Evolutionary conservation across 1,139 yeast genomes (phyloP).

Genomic region (Scheffersomyces segobiensis): DNA sequence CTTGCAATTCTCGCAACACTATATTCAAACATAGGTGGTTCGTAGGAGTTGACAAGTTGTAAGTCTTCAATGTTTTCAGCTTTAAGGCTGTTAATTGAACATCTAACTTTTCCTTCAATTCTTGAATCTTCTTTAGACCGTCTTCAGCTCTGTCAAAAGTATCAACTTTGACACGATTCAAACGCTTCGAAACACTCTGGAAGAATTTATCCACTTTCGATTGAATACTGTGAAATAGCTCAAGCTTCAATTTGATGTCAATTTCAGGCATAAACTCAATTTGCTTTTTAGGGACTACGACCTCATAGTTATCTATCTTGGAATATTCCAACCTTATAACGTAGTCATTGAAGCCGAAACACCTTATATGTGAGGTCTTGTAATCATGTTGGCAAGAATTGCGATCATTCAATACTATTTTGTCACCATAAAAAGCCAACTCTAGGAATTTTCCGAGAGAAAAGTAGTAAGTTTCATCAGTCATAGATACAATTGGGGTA

Average conservation of each 20-base stretch:
- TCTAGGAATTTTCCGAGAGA: conserved; percentile 94
- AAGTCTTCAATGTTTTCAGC: conserved; percentile 51
- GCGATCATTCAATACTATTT: conserved; percentile 47
- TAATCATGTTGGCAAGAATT: conserved; percentile 69
- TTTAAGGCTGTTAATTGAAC: conserved; percentile 52
- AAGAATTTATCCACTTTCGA: conserved; percentile 63
- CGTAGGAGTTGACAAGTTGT: conserved; percentile 57
- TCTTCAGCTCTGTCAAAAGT: conserved; percentile 70
- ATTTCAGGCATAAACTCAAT: conserved; percentile 72
- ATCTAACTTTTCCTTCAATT: conserved; percentile 54
- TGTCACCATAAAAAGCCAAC: conserved; percentile 74
- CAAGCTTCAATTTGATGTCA: conserved; percentile 69
- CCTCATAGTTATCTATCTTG: conserved; percentile 70
- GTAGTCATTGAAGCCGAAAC: conserved; percentile 79
- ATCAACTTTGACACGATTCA: conserved; percentile 80
- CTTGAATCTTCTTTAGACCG: conserved; percentile 60
- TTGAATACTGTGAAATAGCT: conserved; percentile 55
- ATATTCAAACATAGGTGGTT: conserved; percentile 71
- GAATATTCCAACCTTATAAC: conserved; percentile 81
- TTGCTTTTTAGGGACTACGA: conserved; percentile 74
- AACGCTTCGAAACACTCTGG: conserved; percentile 68
- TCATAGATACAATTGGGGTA: conserved; percentile 83
- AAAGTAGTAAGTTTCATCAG: conserved; percentile 84
- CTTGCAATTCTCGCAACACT: conserved; percentile 72
- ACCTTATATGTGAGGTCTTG: conserved; percentile 76